A percentile compares a stretch with the other conserved stretches of the same genome.
Evolutionary conservation across 768 basidiomycete species (phyloP).

Genomic region (Hypsizygus marmoreus): DNA sequence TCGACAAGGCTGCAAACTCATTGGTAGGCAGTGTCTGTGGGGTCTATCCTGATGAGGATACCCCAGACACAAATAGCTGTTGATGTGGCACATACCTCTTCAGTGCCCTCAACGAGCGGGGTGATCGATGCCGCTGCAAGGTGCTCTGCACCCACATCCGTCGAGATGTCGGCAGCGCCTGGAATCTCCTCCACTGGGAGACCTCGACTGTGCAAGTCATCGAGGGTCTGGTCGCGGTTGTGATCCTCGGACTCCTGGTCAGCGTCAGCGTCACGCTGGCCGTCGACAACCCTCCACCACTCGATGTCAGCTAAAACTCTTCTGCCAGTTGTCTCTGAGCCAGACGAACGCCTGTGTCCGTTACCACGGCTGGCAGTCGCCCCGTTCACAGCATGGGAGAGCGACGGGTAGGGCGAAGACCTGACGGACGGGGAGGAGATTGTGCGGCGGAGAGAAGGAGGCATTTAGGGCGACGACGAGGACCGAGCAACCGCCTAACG

Average conservation of each 20-base stretch:
- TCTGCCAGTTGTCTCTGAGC: conserved; percentile 63
- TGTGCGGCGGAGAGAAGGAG: conserved; percentile 78
- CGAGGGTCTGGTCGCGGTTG: conserved; percentile 35
- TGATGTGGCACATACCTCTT: conserved; percentile 38
- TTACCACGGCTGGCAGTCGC: conserved; percentile 34
- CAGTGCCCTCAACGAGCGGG: conserved; percentile 31
- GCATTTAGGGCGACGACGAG: conserved; percentile 23
- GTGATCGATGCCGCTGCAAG: conserved; percentile 25
- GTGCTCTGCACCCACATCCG: conserved; percentile 41
- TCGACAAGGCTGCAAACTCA: conserved; percentile 56
- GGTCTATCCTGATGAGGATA: conserved; percentile 15
- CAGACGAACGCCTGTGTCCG: conserved; percentile 64
- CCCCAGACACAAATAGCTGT: conserved; percentile 6
- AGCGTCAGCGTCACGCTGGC: conserved; percentile 55
- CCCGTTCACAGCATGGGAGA: conserved; percentile 34
- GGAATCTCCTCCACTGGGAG: conserved; percentile 18
- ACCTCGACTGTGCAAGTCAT: conserved; percentile 24
- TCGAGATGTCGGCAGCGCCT: conserved; percentile 31
- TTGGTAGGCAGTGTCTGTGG: conserved; percentile 36
- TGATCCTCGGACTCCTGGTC: conserved; percentile 45
- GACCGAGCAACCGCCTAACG: conserved; percentile 50
- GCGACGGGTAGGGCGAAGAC: conserved; percentile 63
- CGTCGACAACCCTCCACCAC: conserved; percentile 82
- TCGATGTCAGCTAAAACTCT: conserved; percentile 85
- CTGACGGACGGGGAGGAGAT: conserved; percentile 71